phyloP scores from a whole-genome alignment of 805 yeast species.

The Candida takata region DNA sequence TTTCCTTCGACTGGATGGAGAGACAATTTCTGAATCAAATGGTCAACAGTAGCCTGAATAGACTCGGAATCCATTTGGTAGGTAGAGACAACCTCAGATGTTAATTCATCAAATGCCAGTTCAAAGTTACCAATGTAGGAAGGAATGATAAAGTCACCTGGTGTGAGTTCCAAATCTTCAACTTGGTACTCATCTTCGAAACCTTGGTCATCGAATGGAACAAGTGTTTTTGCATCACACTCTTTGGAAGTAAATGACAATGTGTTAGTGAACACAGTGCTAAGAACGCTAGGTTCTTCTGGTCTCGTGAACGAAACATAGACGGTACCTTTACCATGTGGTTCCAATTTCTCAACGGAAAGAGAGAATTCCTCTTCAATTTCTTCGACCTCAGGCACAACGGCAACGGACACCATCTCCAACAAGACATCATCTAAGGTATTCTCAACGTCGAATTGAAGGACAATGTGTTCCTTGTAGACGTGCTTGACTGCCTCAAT shows the following conservation, averaged over 20 bases:
- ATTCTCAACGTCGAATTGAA: constrained; percentile 80
- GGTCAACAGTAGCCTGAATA: constrained; percentile 50
- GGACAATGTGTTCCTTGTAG: constrained; percentile 62
- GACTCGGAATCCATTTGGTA: constrained; percentile 47
- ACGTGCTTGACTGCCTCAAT: constrained; percentile 80
- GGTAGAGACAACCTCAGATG: constrained; percentile 55
- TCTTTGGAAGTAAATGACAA: constrained; percentile 75
- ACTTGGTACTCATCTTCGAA: constrained; percentile 91
- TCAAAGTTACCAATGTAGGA: constrained; percentile 73
- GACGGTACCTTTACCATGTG: constrained; percentile 64
- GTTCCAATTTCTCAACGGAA: constrained; percentile 65
- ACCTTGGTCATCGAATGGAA: constrained; percentile 64
- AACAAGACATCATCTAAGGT: constrained; percentile 74
- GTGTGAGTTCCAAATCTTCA: constrained; percentile 63
- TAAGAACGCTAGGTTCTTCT: constrained; percentile 34
- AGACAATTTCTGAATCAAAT: constrained; percentile 45
- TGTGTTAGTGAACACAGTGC: constrained; percentile 53
- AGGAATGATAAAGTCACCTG: constrained; percentile 81
- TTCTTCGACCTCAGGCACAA: constrained; percentile 46
- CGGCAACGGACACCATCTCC: constrained; percentile 67
- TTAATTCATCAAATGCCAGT: constrained; percentile 64
- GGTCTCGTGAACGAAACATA: constrained; percentile 73
- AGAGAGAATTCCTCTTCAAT: constrained; percentile 64
- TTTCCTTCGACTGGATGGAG: constrained; percentile 72
- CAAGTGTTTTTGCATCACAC: constrained; percentile 63